Percentiles rank a stretch among this genome's conserved stretches.
Evolutionary conservation across 495 filamentous ascomycete genomes (phyloP).

Genomic region (Parathielavia hyrcaniae): DNA sequence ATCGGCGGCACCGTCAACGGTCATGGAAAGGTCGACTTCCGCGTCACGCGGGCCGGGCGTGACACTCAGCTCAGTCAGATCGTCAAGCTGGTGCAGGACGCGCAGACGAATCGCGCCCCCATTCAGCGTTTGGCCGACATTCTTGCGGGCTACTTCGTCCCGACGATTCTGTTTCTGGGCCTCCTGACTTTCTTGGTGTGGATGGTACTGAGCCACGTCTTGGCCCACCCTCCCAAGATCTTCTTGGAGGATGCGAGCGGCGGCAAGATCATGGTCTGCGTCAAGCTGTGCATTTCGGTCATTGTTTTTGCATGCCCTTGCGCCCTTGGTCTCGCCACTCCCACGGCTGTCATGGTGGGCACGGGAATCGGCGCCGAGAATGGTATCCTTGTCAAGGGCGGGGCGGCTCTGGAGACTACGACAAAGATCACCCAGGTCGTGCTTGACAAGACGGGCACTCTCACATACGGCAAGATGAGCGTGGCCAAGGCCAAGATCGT

Average conservation of each 20-base stretch:
- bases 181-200: constrained; percentile 80
- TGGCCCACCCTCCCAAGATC: constrained; percentile 75
- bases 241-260: constrained; percentile 77
- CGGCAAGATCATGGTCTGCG: constrained; percentile 88
- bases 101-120: constrained; percentile 87
- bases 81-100: constrained; percentile 92
- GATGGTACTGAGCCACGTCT: constrained; percentile 89
- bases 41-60: constrained; percentile 83
- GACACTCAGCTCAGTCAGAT: constrained; percentile 98
- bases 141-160: constrained; percentile 92
- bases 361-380: constrained; percentile 95
- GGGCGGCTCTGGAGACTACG: constrained; percentile 83
- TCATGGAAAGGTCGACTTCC: constrained; percentile 83
- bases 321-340: constrained; percentile 86
- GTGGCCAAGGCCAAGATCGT: constrained; percentile 65
- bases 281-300: constrained; percentile 96
- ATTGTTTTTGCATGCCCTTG: constrained; percentile 98
- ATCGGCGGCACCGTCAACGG: constrained; percentile 98
- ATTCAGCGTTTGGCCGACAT: constrained; percentile 92
- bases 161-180: constrained; percentile 77
- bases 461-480: constrained; percentile 92
- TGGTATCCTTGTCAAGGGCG: constrained; percentile 94
- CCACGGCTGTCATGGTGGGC: constrained; percentile 97
- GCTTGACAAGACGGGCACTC: constrained; percentile 98
- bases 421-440: constrained; percentile 90